phyloP scores from a whole-genome alignment of 306 rosid species.

The Delonix regia region DNA sequence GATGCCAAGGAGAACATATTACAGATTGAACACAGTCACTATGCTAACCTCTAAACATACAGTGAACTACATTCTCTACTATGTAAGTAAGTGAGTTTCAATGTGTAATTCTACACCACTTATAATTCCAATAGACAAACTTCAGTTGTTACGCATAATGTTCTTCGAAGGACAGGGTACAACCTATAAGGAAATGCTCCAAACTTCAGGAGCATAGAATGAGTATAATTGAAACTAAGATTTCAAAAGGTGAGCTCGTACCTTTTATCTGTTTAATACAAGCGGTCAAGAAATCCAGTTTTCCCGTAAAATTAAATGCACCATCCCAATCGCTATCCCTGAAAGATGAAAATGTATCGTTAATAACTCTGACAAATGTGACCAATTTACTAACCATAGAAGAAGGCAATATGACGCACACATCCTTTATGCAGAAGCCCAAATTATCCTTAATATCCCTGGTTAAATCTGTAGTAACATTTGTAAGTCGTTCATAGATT shows the following conservation, averaged over 20 bases:
- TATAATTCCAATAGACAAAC: not conserved
- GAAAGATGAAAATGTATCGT: slow-evolving; percentile 22
- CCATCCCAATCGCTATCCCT: slow-evolving; percentile 74
- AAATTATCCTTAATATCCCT: slow-evolving; percentile 47
- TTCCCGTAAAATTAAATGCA: slow-evolving; percentile 66
- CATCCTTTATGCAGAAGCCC: slow-evolving; percentile 71
- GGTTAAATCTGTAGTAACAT: slow-evolving; percentile 48
- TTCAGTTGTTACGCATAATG: not conserved
- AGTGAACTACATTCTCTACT: not conserved
- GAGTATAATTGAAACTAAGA: not conserved
- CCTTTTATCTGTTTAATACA: slow-evolving; percentile 66
- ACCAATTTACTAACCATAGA: not conserved
- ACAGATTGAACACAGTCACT: not conserved
- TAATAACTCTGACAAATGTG: not conserved
- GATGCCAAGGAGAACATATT: not conserved
- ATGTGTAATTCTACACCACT: not conserved
- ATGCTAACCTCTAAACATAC: slow-evolving; percentile 12
- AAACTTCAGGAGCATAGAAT: not conserved
- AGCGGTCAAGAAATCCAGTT: slow-evolving; percentile 54
- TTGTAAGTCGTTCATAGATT: slow-evolving; percentile 16
- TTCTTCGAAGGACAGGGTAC: not conserved
- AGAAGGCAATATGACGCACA: slow-evolving; percentile 48
- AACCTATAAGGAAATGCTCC: not conserved
- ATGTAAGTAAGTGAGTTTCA: not conserved
- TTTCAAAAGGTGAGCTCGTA: slow-evolving; percentile 23